These are phyloP conservation scores for Geum urbanum DNA, from an alignment of 306 rosid species.

Conservation along the genomic window DNA sequence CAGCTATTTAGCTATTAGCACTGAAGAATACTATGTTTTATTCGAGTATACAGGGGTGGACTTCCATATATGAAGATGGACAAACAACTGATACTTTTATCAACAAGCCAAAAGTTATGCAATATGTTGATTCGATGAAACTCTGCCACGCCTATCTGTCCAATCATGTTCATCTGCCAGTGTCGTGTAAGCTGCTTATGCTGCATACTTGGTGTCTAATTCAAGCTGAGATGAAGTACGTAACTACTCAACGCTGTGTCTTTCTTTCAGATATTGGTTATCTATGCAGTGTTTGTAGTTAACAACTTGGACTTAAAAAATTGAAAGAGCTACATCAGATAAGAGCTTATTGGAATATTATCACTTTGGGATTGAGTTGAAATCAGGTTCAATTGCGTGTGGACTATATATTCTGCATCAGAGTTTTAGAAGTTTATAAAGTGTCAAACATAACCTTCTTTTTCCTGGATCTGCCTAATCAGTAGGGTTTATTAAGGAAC, in stretches of 20 bases:
- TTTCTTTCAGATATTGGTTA: background rate
- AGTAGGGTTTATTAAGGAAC: background rate
- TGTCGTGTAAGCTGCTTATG: background rate
- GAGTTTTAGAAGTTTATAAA: background rate
- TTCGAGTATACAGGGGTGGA: background rate
- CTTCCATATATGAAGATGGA: background rate
- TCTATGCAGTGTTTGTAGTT: background rate
- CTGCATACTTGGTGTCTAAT: slow-evolving; percentile 1
- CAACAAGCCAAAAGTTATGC: background rate
- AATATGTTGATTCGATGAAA: background rate
- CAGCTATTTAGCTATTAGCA: background rate
- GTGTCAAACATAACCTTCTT: background rate
- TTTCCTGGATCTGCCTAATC: background rate
- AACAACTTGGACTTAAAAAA: background rate
- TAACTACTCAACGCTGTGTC: background rate
- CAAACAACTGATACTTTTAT: background rate
- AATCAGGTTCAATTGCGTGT: background rate
- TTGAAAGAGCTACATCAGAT: background rate
- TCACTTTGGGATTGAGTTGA: background rate
- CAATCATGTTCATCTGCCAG: background rate
- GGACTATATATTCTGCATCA: background rate
- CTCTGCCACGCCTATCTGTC: background rate
- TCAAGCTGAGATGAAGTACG: background rate
- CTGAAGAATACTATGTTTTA: background rate
- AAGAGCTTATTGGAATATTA: background rate